Evolutionary conservation across 768 basidiomycete genomes (phyloP).

Genomic region (Boletus reticuloceps): DNA sequence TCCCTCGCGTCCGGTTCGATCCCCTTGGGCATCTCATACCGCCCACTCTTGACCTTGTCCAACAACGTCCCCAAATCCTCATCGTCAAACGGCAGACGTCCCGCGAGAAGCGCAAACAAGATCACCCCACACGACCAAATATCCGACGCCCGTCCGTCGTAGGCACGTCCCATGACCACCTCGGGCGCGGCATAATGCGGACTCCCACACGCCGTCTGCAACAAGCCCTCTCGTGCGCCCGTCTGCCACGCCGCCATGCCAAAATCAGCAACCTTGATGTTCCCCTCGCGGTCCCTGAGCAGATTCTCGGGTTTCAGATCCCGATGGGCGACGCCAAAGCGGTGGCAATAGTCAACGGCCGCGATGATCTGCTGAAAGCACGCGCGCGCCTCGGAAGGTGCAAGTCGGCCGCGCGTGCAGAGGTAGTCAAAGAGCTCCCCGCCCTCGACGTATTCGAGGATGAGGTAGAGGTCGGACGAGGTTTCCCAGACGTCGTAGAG

Average conservation of each 20-base stretch:
- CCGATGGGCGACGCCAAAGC: conserved; percentile 92
- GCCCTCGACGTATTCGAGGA: conserved; percentile 92
- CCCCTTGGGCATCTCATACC: conserved; percentile 69
- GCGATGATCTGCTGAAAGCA: conserved; percentile 95
- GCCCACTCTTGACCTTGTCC: conserved; percentile 73
- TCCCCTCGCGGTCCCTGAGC: conserved; percentile 75
- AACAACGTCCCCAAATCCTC: conserved; percentile 77
- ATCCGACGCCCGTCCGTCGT: conserved; percentile 85
- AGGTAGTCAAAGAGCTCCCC: conserved; percentile 95
- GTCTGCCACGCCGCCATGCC: conserved; percentile 96
- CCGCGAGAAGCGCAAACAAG: conserved; percentile 83
- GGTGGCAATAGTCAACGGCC: conserved; percentile 89
- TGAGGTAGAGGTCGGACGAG: conserved; percentile 80
- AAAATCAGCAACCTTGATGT: conserved; percentile 95
- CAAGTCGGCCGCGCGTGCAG: conserved; percentile 72
- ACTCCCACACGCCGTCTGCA: conserved; percentile 88
- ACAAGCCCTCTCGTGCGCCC: conserved; percentile 50
- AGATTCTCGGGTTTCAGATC: conserved; percentile 96
- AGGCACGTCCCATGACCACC: conserved; percentile 77
- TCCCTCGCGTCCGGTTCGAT: conserved; percentile 72
- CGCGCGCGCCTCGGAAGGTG: conserved; percentile 66
- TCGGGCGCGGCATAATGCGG: conserved; percentile 96
- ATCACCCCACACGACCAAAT: conserved; percentile 98
- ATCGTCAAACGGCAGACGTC: conserved; percentile 90
- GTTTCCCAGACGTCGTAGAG: conserved; percentile 99